These are phyloP conservation scores for Hanseniaspora lindneri DNA, from an alignment of 805 yeast species.

Conservation along the genomic window DNA sequence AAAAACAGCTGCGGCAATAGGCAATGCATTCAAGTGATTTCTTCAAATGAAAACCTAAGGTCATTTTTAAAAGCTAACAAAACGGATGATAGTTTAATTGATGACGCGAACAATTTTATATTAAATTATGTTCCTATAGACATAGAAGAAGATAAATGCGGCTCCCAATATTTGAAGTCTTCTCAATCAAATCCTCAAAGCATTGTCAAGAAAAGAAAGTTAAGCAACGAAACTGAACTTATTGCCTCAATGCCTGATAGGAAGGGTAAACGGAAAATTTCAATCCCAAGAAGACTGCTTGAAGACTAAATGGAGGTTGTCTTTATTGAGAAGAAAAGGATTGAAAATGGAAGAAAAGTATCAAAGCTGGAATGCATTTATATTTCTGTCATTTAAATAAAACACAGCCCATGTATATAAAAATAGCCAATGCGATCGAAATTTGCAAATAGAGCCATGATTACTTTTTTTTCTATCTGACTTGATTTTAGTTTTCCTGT, in stretches of 20 bases:
- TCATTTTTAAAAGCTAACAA: not conserved
- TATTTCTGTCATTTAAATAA: no score
- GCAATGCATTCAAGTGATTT: constrained; percentile 1
- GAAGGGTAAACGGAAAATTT: constrained; percentile 10
- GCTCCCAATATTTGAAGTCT: not conserved
- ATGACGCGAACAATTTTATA: constrained; percentile 6
- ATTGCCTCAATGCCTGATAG: constrained; percentile 1
- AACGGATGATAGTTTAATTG: not conserved
- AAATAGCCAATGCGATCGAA: no score
- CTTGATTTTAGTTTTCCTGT: no score
- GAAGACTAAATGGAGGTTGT: not conserved
- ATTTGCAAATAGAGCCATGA: no score
- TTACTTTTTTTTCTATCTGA: no score
- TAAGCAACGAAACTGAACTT: not conserved
- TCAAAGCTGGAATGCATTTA: no score
- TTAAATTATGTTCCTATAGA: constrained; percentile 10
- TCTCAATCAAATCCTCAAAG: not conserved
- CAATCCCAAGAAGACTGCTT: constrained; percentile 10
- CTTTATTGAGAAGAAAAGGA: no score
- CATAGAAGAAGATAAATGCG: no score
- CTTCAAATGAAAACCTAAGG: constrained; percentile 1
- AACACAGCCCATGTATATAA: no score
- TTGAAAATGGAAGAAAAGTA: no score
- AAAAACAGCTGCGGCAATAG: not conserved
- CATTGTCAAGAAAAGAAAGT: not conserved